These are phyloP conservation scores for Rhizoctonia solani DNA, from an alignment of 1,284 basidiomycete genomes.

Conservation along the genomic window DNA sequence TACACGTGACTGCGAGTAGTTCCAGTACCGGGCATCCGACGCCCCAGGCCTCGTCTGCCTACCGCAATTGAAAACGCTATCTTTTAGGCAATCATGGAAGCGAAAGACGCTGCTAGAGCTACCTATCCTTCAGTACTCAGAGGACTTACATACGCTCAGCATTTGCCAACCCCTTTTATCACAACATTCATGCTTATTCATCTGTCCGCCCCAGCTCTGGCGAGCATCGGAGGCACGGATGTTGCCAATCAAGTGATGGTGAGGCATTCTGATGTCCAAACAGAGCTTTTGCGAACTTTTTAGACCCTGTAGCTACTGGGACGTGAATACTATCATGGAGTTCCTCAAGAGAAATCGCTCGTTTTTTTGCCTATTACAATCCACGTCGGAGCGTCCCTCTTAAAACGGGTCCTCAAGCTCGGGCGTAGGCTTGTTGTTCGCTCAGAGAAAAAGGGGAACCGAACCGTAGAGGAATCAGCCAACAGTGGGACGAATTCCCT, in stretches of 20 bases:
- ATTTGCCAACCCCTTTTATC: slow-evolving; percentile 64
- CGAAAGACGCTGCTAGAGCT: neutral
- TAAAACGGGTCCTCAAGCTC: slow-evolving; percentile 54
- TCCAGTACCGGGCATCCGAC: no score
- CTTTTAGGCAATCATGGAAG: neutral
- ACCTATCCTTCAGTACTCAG: neutral
- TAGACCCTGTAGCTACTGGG: slow-evolving; percentile 60
- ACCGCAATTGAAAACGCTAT: no score
- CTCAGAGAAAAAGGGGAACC: neutral
- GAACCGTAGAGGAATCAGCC: neutral
- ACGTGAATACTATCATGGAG: slow-evolving; percentile 76
- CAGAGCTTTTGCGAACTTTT: neutral
- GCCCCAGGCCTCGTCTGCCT: no score
- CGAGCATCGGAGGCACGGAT: slow-evolving; percentile 66
- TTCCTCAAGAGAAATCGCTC: slow-evolving; percentile 64
- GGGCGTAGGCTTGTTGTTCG: neutral
- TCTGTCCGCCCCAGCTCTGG: slow-evolving; percentile 66
- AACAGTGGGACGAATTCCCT: slow-evolving; percentile 39
- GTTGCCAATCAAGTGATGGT: slow-evolving; percentile 73
- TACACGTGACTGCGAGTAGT: neutral
- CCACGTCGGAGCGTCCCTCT: slow-evolving; percentile 59
- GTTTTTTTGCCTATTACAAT: slow-evolving; percentile 61
- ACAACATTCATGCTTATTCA: slow-evolving; percentile 67
- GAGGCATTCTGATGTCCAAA: neutral
- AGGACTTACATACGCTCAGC: slow-evolving; percentile 53